A percentile compares a stretch with the other conserved stretches of the same genome.
Conservation (phyloP, 495 filamentous ascomycete species). For the Daldinia grandis region DNA sequence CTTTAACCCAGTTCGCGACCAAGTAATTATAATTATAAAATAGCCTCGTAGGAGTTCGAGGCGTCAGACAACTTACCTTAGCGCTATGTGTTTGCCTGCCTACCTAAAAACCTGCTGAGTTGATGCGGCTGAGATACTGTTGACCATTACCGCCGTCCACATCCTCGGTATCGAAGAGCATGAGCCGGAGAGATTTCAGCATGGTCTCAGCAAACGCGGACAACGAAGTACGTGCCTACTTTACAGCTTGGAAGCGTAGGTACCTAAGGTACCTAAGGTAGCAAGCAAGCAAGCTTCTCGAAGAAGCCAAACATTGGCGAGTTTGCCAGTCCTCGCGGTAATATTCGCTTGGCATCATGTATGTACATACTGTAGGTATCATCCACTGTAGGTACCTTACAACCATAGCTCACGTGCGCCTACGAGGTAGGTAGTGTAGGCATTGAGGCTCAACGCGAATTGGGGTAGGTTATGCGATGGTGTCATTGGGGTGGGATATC, state of each 20-base stretch:
- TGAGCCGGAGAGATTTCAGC: not conserved
- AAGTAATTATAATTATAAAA: constrained; percentile 4
- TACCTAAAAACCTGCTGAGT: not conserved
- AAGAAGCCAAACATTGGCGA: constrained; percentile 20
- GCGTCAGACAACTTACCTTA: not conserved
- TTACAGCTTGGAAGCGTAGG: not conserved
- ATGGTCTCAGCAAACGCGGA: not conserved
- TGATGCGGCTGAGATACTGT: constrained; percentile 15
- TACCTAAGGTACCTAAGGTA: no score
- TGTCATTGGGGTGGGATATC: constrained; percentile 1
- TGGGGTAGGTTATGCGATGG: constrained; percentile 5
- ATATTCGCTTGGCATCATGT: not conserved
- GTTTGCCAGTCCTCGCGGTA: constrained; percentile 1
- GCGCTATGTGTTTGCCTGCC: not conserved
- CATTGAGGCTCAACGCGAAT: constrained; percentile 30
- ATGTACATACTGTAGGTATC: constrained; percentile 16
- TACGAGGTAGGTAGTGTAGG: no score
- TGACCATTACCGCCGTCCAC: not conserved
- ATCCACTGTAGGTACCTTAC: constrained; percentile 9
- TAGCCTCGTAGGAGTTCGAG: not conserved
- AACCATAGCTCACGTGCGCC: not conserved
- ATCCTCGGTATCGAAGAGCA: constrained; percentile 8
- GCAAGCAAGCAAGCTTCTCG: constrained; percentile 14
- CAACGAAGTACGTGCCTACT: no score
- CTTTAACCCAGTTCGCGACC: not conserved